Percentiles rank a stretch among this genome's conserved stretches.
Evolutionary conservation across 257 asterid species (phyloP).

Genomic region (Scutellaria barbata): DNA sequence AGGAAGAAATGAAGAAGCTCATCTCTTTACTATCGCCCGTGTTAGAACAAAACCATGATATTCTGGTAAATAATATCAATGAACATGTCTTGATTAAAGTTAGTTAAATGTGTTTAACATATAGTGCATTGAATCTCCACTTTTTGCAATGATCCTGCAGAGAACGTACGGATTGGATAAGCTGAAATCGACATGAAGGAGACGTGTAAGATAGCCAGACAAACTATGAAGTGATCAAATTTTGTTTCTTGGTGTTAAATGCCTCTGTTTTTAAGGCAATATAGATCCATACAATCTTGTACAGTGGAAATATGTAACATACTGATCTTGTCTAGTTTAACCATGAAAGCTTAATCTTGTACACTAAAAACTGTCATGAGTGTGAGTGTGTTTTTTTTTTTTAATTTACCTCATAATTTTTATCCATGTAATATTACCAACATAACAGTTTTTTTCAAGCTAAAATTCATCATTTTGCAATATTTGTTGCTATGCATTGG

Average conservation of each 20-base stretch:
- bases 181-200: constrained; percentile 62
- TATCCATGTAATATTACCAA: neutral
- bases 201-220: neutral
- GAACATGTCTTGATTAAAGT: neutral
- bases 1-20: constrained; percentile 54
- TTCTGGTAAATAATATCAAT: constrained; percentile 55
- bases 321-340: constrained; percentile 25
- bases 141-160: constrained; percentile 44
- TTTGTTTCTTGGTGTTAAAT: constrained; percentile 23
- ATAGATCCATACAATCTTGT: constrained; percentile 32
- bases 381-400: constrained; percentile 4
- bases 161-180: constrained; percentile 61
- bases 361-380: neutral
- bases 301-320: constrained; percentile 37
- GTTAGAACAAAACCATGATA: constrained; percentile 52
- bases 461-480: neutral
- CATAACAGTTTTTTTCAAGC: neutral
- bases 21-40: constrained; percentile 59
- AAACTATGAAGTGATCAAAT: constrained; percentile 26
- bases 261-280: constrained; percentile 19
- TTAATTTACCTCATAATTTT: constrained; percentile 18
- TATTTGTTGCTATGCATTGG: neutral
- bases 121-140: neutral
- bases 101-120: neutral
- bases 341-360: neutral